Base-by-base conservation (phyloP, 1,139 yeast species). In the Pichia sp. region DNA sequence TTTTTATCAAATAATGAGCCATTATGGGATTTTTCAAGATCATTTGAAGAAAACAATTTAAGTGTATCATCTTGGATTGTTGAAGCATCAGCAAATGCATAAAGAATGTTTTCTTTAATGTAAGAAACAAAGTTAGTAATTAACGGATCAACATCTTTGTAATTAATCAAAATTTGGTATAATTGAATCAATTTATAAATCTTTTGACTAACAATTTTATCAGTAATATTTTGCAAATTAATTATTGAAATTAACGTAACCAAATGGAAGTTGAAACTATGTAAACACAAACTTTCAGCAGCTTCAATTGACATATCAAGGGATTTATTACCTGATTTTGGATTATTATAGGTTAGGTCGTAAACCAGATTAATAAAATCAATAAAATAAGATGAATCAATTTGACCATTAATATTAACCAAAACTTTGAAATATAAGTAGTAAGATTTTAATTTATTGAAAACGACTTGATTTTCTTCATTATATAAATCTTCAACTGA, bases 191-290 rank as follows among this genome's bases (percentile, higher is more conserved):
- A 37, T 44, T 51, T 56, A 16, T 41, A 30, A 11, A 57, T 45
- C 40, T 52, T 59, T 24, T 39, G 44, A 23, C 50, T 49, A 12
- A 54, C 29, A 11, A 38, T 35, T 32, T 48, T 48, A 29, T 55
- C 56, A n/a, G 44, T 43, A 3, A 50, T 39, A 18, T 52, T 51
- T 24, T 56, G 53, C 26, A 61, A 48, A 18, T 45, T 48, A 16
- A 53, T 52, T 7, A 61, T 52, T 15, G 63, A 53, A 29, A 60
- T 46, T 44, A 61, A 47, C 13, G 55, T 55, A 39, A 61, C 27
- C 27, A 61, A 50, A 45, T 61, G 65, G 45, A 61, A 60, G 45
- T 61, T 61, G 51, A 61, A 61, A 47, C 64, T 59, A 44, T 60
- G 61, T 32, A 59, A 53, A 39, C 62, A 52, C 34, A 61, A 46